A percentile compares a stretch with the other conserved stretches of the same genome.
Evolutionary conservation across 495 filamentous ascomycete genomes (phyloP).

Genomic region (Apodospora peruviana): DNA sequence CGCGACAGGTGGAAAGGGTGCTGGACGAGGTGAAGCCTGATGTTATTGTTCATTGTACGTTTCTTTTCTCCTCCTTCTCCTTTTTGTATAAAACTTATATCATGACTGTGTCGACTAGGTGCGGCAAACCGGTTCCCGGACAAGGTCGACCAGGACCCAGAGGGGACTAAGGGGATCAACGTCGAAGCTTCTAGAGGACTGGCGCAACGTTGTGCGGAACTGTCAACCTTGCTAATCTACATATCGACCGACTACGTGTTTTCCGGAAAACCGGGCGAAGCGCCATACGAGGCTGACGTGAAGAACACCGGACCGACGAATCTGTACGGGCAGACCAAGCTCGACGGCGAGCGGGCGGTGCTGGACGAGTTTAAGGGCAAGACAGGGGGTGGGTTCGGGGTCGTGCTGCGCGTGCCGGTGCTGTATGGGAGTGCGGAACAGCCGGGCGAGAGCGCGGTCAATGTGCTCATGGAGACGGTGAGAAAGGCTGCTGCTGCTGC

Average conservation of each 20-base stretch:
- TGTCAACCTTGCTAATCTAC: slow-evolving; percentile 72
- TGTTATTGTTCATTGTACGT: slow-evolving; percentile 78
- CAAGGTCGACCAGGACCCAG: slow-evolving; percentile 72
- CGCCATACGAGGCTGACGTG: slow-evolving; percentile 69
- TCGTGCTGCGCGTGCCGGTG: slow-evolving; percentile 82
- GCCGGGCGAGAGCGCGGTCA: slow-evolving; percentile 74
- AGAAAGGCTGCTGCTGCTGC: slow-evolving; percentile 66
- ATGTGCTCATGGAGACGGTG: slow-evolving; percentile 69
- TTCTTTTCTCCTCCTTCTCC: not conserved
- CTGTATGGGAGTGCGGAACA: slow-evolving; percentile 67
- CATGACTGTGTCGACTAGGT: slow-evolving; percentile 21
- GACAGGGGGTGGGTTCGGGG: slow-evolving; percentile 46
- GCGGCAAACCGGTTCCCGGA: slow-evolving; percentile 92
- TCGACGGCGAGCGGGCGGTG: slow-evolving; percentile 74
- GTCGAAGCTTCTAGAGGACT: slow-evolving; percentile 63
- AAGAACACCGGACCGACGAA: slow-evolving; percentile 69
- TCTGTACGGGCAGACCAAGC: slow-evolving; percentile 82
- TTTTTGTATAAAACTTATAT: not conserved
- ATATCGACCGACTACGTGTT: slow-evolving; percentile 97
- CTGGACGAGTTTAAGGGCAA: slow-evolving; percentile 50
- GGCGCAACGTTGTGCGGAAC: slow-evolving; percentile 57
- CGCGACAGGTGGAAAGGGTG: slow-evolving; percentile 52
- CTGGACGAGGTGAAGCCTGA: slow-evolving; percentile 68
- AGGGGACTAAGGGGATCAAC: slow-evolving; percentile 69
- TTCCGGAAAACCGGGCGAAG: slow-evolving; percentile 71